Evolutionary conservation across 2,329 filamentous ascomycete species (phyloP).

Genomic region (Periconia macrospinosa): DNA sequence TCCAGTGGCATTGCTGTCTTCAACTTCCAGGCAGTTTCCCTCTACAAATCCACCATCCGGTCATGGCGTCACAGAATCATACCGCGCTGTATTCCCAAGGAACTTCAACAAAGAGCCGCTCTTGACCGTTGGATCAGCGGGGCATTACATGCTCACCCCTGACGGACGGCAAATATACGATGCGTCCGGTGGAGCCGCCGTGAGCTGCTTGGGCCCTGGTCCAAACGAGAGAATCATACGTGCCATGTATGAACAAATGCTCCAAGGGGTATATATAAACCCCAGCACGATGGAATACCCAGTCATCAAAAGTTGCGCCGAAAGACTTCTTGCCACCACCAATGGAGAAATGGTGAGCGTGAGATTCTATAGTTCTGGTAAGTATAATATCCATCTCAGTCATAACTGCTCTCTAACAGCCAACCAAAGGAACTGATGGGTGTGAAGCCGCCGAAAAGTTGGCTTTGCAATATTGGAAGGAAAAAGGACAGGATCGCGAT

Average conservation of each 20-base stretch:
- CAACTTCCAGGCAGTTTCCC: background rate
- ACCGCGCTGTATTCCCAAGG: background rate
- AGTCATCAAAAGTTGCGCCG: constrained; percentile 42
- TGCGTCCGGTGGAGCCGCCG: constrained; percentile 72
- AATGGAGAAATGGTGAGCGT: constrained; percentile 56
- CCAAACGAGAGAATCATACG: constrained; percentile 59
- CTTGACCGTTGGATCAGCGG: too few species aligned
- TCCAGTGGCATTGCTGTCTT: background rate
- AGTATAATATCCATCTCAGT: background rate
- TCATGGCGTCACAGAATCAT: background rate
- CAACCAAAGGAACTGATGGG: constrained; percentile 59
- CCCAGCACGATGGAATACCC: background rate
- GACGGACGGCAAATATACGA: constrained; percentile 66
- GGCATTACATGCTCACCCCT: background rate
- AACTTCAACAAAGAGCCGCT: background rate
- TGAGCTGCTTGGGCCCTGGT: constrained; percentile 71
- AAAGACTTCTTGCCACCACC: constrained; percentile 54
- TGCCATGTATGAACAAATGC: background rate
- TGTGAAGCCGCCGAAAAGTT: constrained; percentile 71
- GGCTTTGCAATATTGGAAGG: constrained; percentile 65
- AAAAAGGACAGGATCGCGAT: constrained; percentile 54
- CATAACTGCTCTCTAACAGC: background rate
- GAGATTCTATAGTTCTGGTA: constrained; percentile 62
- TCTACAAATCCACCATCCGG: background rate
- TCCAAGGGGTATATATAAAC: background rate